A percentile compares a stretch with the other conserved stretches of the same genome.
Evolutionary conservation across 805 yeast species (phyloP).

Genomic region (Scheffersomyces amazonensis): DNA sequence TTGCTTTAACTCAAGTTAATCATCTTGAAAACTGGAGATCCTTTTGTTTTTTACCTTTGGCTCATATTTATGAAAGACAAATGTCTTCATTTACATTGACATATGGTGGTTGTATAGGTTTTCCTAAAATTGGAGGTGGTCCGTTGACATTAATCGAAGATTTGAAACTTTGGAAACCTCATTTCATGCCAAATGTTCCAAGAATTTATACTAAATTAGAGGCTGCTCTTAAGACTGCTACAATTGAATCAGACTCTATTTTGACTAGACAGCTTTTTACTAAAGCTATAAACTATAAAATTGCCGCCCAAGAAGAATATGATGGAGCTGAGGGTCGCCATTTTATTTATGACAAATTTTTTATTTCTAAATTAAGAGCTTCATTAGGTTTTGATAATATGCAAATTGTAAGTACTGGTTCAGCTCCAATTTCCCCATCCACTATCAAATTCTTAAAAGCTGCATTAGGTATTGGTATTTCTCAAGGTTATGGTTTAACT

Average conservation of each 20-base stretch:
- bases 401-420: conserved; percentile 36
- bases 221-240: conserved; percentile 20
- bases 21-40: conserved; percentile 18
- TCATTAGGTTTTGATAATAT: conserved; percentile 31
- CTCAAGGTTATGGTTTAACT: conserved; percentile 73
- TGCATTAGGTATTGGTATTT: conserved; percentile 51
- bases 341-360: conserved; percentile 31
- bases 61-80: conserved; percentile 57
- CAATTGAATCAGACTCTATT: conserved; percentile 11
- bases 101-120: conserved; percentile 51
- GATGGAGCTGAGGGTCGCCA: conserved; percentile 36
- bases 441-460: conserved; percentile 61
- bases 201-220: conserved; percentile 34
- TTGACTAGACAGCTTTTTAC: conserved; percentile 16
- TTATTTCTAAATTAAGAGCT: conserved; percentile 36
- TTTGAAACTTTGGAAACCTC: conserved; percentile 24
- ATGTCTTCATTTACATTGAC: conserved; percentile 42
- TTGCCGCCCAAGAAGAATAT: conserved; percentile 28
- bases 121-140: conserved; percentile 37
- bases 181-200: conserved; percentile 34
- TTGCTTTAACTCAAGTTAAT: conserved; percentile 28
- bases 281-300: conserved; percentile 18
- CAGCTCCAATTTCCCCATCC: conserved; percentile 70
- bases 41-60: conserved; percentile 52
- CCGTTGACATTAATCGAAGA: conserved; percentile 28